phyloP scores from a whole-genome alignment of 768 basidiomycete species.

The Lactarius tabidus region DNA sequence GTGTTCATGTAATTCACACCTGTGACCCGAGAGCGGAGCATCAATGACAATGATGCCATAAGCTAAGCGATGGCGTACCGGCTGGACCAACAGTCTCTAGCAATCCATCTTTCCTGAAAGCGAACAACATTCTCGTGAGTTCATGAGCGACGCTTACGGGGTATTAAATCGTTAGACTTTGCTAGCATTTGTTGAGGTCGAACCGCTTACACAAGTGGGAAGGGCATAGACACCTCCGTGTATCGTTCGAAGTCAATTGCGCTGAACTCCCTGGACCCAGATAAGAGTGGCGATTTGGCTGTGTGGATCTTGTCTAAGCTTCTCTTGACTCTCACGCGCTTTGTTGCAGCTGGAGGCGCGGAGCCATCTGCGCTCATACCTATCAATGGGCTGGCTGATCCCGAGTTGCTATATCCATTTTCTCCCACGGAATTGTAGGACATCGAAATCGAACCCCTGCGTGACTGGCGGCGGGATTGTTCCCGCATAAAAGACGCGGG shows the following conservation, averaged over 20 bases:
- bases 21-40: conserved; percentile 29
- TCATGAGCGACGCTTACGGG: conserved; percentile 72
- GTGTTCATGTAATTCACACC: conserved; percentile 74
- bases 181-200: not conserved
- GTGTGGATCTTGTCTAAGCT: conserved; percentile 54
- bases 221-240: conserved; percentile 50
- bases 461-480: conserved; percentile 28
- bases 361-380: conserved; percentile 11
- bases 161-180: not conserved
- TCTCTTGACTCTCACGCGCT: conserved; percentile 65
- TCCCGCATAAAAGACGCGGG: conserved; percentile 54
- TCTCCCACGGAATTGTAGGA: conserved; percentile 35
- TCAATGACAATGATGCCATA: not conserved
- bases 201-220: conserved; percentile 70
- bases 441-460: conserved; percentile 30
- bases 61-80: conserved; percentile 39
- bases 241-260: conserved; percentile 58
- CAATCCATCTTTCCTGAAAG: conserved; percentile 73
- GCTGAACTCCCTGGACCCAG: conserved; percentile 44
- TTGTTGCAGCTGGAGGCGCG: conserved; percentile 33
- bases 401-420: conserved; percentile 23
- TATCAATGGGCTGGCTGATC: conserved; percentile 15
- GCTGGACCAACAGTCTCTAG: conserved; percentile 90
- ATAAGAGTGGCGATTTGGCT: conserved; percentile 60
- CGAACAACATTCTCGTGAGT: conserved; percentile 61